Percentiles rank a stretch among this genome's conserved stretches.
Conservation (phyloP, 805 yeast species). For the Ascoidea tarda region DNA sequence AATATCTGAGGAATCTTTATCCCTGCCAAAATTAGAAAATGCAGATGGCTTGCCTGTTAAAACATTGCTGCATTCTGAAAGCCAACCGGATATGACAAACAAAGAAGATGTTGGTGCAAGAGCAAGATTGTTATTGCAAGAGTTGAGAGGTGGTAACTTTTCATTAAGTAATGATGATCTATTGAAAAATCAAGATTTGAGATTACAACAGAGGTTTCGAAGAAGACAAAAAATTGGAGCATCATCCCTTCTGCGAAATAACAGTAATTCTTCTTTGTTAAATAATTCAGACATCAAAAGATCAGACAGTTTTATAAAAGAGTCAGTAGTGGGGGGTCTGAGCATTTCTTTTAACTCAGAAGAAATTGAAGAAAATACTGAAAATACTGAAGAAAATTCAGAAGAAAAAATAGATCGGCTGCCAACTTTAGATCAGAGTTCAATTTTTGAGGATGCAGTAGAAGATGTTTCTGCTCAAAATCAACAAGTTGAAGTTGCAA, state of each 20-base stretch:
- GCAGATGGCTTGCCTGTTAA: not conserved
- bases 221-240: slow-evolving; percentile 8
- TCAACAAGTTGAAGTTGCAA: no score
- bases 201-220: slow-evolving; percentile 25
- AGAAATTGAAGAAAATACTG: no score
- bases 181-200: slow-evolving; percentile 26
- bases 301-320: no score
- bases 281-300: no score
- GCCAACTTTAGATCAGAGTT: no score
- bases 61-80: not conserved
- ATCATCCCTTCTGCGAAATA: not conserved
- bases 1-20: slow-evolving; percentile 8
- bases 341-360: no score
- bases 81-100: slow-evolving; percentile 4
- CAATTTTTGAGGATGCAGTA: no score
- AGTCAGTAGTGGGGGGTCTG: no score
- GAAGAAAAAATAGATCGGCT: no score
- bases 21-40: not conserved
- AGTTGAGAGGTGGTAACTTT: slow-evolving; percentile 30
- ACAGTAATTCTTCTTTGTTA: not conserved
- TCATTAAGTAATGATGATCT: slow-evolving; percentile 17
- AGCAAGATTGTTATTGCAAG: slow-evolving; percentile 50
- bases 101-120: slow-evolving; percentile 37
- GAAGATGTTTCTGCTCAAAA: no score
- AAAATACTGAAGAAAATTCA: no score